Base-by-base conservation (phyloP, 23 red algal genomes). In the Cyanidioschyzon merolae region DNA sequence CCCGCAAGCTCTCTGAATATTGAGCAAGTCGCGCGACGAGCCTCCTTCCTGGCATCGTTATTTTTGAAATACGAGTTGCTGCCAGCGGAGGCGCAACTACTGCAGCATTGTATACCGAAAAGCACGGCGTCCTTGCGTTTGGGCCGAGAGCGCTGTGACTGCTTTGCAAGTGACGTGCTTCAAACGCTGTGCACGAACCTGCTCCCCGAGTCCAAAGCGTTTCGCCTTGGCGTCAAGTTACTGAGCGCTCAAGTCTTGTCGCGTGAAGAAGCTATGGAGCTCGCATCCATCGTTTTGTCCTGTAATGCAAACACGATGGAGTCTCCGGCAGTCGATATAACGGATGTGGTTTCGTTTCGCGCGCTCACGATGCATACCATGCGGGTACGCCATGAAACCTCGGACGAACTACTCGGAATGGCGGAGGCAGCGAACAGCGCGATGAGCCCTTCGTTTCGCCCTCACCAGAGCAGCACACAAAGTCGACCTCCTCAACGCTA, bases 301-400 rank as follows among this genome's bases (percentile, higher is more conserved):
- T 54, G 45, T 21, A 54, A 7, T 21, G 12, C 45, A 21, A 21
- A 54, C 12, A 54, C 45, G 45, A 7, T 54, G 45, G 63, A 35
- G n/a, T 25, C 21, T 25, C 63, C 63, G 29, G 63, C 21, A 32
- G 63, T 27, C 2, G 63, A 25, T 25, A 12, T 87, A n/a, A 40
- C 2, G n/a, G 75, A 77, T 50, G 32, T 50, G 0, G 36, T 68
- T 0, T 76, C 79, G 21, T 90, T 85, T 1, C 82, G 74, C 17
- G 67, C 29, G 32, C 63, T 71, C n/a, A 35, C 32, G 63, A 25
- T 71, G 63, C 63, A 71, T 32, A 32, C 63, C 2, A 71, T 71
- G 63, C 12, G 63, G 30, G 63, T 71, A 32, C 63, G 63, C 29
- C 63, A 71, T 35, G 63, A 71, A 27, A 71, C 63, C n/a, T 25